Evolutionary conservation across 768 basidiomycete species (phyloP).

Genomic region (Pleurotus tuber-regium): DNA sequence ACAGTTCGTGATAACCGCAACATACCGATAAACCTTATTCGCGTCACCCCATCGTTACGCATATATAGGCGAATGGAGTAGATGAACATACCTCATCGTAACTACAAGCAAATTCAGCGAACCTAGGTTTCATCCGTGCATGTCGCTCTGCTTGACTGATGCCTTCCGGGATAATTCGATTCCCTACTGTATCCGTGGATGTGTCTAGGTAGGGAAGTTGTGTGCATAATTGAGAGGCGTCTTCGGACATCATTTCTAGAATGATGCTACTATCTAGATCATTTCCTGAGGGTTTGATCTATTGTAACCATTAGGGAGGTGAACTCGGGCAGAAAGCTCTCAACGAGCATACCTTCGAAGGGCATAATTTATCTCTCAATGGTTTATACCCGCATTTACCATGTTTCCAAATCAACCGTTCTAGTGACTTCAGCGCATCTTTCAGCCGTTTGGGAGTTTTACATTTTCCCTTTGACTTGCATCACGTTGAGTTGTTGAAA

Average conservation of each 20-base stretch:
- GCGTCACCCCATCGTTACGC: too few species aligned
- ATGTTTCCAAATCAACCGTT: slow-evolving; percentile 66
- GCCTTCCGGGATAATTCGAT: slow-evolving; percentile 42
- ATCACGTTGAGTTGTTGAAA: too few species aligned
- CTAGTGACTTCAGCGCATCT: slow-evolving; percentile 47
- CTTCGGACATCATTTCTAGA: slow-evolving; percentile 75
- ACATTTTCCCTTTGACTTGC: slow-evolving; percentile 40
- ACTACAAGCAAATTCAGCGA: slow-evolving; percentile 72
- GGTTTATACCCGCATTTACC: slow-evolving; percentile 66
- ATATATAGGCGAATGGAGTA: background rate
- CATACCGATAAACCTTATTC: slow-evolving; percentile 78
- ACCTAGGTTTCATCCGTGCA: slow-evolving; percentile 63
- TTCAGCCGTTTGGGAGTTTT: slow-evolving; percentile 79
- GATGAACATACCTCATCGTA: slow-evolving; percentile 51
- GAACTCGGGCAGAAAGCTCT: background rate
- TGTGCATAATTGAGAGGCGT: slow-evolving; percentile 50
- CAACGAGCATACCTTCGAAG: slow-evolving; percentile 63
- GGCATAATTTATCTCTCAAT: slow-evolving; percentile 65
- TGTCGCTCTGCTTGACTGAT: slow-evolving; percentile 45
- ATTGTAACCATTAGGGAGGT: background rate
- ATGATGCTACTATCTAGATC: slow-evolving; percentile 62
- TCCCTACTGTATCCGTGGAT: slow-evolving; percentile 54
- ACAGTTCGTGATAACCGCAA: slow-evolving; percentile 54
- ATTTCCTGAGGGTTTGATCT: slow-evolving; percentile 39
- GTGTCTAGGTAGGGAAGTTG: slow-evolving; percentile 44